Percentiles rank a stretch among this genome's conserved stretches.
phyloP scores from a whole-genome alignment of 2,329 filamentous ascomycete species.

The Fusarium sp. region DNA sequence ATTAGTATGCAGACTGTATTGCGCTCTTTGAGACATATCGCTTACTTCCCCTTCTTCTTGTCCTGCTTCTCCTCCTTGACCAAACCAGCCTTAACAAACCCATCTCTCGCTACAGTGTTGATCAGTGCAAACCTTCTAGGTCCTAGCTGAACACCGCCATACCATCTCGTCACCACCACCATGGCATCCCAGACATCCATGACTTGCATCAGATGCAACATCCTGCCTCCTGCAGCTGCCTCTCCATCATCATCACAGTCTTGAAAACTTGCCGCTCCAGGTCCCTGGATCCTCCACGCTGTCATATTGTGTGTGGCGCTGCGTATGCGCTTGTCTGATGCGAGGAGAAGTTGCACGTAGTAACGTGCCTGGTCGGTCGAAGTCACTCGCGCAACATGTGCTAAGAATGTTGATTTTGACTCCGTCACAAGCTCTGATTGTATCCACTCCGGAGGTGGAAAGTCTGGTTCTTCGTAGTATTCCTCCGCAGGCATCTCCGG shows the following conservation, averaged over 20 bases:
- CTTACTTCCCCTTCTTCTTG: slow-evolving; percentile 53
- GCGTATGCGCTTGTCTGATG: slow-evolving; percentile 86
- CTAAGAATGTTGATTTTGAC: slow-evolving; percentile 90
- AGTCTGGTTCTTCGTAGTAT: slow-evolving; percentile 30
- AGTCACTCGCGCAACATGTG: slow-evolving; percentile 77
- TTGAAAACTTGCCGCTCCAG: slow-evolving; percentile 72
- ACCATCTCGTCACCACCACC: slow-evolving; percentile 95
- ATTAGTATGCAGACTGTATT: neutral
- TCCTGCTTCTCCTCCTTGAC: slow-evolving; percentile 62
- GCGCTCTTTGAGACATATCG: slow-evolving; percentile 20
- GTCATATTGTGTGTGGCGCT: slow-evolving; percentile 94
- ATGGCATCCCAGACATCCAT: slow-evolving; percentile 95
- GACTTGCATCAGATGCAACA: slow-evolving; percentile 91
- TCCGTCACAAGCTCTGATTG: slow-evolving; percentile 81
- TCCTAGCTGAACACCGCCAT: slow-evolving; percentile 89
- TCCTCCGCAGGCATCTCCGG: slow-evolving; percentile 19
- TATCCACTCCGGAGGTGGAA: slow-evolving; percentile 68
- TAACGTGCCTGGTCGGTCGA: slow-evolving; percentile 78
- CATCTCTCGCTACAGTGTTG: slow-evolving; percentile 86
- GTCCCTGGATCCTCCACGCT: slow-evolving; percentile 84
- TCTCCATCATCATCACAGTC: slow-evolving; percentile 98
- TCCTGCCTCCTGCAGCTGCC: slow-evolving; percentile 85
- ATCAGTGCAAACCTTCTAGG: slow-evolving; percentile 92
- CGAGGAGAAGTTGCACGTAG: slow-evolving; percentile 81
- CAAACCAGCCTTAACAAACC: slow-evolving; percentile 81